These are phyloP conservation scores for Esteya vermicola DNA, from an alignment of 2,329 filamentous ascomycete species.

Conservation along the genomic window DNA sequence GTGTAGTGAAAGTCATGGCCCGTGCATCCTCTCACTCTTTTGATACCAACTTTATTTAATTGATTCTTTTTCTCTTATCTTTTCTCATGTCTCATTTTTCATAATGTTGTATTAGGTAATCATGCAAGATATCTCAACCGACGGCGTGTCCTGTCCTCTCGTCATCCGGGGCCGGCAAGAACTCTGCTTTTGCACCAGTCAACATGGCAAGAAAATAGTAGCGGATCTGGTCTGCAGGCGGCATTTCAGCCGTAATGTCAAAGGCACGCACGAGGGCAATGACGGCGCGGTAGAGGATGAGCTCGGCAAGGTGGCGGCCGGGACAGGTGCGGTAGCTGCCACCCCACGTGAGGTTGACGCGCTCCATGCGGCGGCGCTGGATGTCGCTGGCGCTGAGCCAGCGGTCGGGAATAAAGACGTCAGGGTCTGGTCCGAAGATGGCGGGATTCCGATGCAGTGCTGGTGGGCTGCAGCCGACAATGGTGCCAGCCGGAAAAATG, in stretches of 20 bases:
- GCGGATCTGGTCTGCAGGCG: constrained; percentile 22
- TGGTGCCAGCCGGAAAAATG: constrained; percentile 27
- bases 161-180: constrained; percentile 14
- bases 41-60: too few species aligned
- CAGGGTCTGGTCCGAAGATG: constrained; percentile 32
- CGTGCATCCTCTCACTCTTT: too few species aligned
- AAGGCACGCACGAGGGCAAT: constrained; percentile 28
- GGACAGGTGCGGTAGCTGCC: constrained; percentile 36
- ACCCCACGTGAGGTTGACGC: constrained; percentile 35
- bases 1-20: too few species aligned
- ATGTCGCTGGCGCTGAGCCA: constrained; percentile 25
- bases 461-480: constrained; percentile 35
- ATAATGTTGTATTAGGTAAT: too few species aligned
- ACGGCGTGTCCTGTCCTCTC: too few species aligned
- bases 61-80: too few species aligned
- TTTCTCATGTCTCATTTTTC: too few species aligned
- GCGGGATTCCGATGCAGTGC: constrained; percentile 33
- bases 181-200: constrained; percentile 28
- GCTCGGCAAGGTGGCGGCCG: constrained; percentile 33
- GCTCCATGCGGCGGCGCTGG: constrained; percentile 25
- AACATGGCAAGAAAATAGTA: constrained; percentile 40
- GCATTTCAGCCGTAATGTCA: constrained; percentile 25
- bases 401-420: constrained; percentile 28
- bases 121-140: too few species aligned
- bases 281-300: constrained; percentile 31